phyloP scores from a whole-genome alignment of 2,329 filamentous ascomycete genomes.

The Ascochyta lentis region DNA sequence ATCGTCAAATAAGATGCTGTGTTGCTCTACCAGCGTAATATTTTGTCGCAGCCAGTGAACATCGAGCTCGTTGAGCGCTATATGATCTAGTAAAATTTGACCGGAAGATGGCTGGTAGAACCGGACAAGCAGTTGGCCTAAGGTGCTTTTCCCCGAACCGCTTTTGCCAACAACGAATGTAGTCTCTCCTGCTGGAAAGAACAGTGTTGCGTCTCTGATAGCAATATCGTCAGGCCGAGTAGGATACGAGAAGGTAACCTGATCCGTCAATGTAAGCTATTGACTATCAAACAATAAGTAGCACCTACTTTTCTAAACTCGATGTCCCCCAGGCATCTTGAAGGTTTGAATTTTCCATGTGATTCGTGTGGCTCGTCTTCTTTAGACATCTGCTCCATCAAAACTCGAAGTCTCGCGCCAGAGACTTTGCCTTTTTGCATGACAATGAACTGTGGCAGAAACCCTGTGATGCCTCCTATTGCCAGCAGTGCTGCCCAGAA shows the following conservation, averaged over 20 bases:
- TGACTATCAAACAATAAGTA: background rate
- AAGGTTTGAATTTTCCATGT: slow-evolving; percentile 31
- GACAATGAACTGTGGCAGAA: slow-evolving; percentile 78
- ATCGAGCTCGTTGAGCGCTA: slow-evolving; percentile 67
- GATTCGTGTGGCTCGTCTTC: slow-evolving; percentile 22
- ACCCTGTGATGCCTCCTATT: slow-evolving; percentile 74
- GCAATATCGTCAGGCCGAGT: slow-evolving; percentile 67
- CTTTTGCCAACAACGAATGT: slow-evolving; percentile 86
- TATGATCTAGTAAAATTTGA: slow-evolving; percentile 71
- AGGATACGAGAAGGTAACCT: slow-evolving; percentile 87
- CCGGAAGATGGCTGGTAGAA: slow-evolving; percentile 75
- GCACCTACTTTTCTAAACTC: slow-evolving; percentile 69
- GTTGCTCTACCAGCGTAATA: slow-evolving; percentile 82
- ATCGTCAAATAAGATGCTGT: slow-evolving; percentile 81
- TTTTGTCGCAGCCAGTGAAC: slow-evolving; percentile 77
- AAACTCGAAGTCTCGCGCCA: slow-evolving; percentile 64
- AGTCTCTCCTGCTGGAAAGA: slow-evolving; percentile 73
- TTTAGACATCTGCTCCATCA: slow-evolving; percentile 49
- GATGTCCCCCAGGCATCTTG: slow-evolving; percentile 69
- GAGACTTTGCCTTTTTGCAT: slow-evolving; percentile 82
- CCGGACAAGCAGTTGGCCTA: slow-evolving; percentile 78
- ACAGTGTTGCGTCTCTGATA: slow-evolving; percentile 68
- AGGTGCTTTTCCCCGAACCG: slow-evolving; percentile 90
- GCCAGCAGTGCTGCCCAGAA: slow-evolving; percentile 84
- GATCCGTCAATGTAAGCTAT: slow-evolving; percentile 12